phyloP scores from a whole-genome alignment of 495 filamentous ascomycete species.

The Lepidopterella palustris region DNA sequence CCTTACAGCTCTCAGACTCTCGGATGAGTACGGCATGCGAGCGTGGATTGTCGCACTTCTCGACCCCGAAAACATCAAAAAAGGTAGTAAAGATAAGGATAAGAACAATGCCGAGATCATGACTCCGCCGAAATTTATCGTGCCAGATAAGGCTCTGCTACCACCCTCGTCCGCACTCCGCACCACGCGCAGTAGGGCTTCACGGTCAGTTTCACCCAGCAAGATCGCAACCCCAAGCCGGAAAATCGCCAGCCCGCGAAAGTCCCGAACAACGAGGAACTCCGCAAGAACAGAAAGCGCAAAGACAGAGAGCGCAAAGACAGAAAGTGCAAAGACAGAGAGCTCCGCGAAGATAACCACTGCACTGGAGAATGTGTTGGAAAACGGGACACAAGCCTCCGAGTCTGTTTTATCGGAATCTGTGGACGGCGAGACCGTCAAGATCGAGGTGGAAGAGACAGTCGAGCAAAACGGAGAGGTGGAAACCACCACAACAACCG shows the following conservation, averaged over 20 bases:
- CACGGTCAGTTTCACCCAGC: slow-evolving; percentile 53
- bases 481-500: slow-evolving; percentile 62
- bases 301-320: slow-evolving; percentile 35
- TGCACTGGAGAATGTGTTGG: slow-evolving; percentile 44
- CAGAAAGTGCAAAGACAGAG: slow-evolving; percentile 38
- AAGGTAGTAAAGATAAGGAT: slow-evolving; percentile 42
- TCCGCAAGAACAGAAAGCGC: slow-evolving; percentile 44
- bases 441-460: slow-evolving; percentile 57
- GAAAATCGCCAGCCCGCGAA: slow-evolving; percentile 60
- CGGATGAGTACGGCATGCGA: slow-evolving; percentile 73
- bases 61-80: slow-evolving; percentile 64
- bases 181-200: slow-evolving; percentile 35
- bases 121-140: slow-evolving; percentile 39
- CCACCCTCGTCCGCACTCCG: slow-evolving; percentile 33
- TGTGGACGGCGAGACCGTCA: slow-evolving; percentile 44
- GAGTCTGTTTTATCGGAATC: slow-evolving; percentile 21
- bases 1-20: slow-evolving; percentile 73
- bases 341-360: slow-evolving; percentile 35
- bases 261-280: slow-evolving; percentile 58
- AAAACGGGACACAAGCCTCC: slow-evolving; percentile 30
- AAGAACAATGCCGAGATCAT: slow-evolving; percentile 37
- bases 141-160: slow-evolving; percentile 37
- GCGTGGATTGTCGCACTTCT: slow-evolving; percentile 87
- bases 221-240: slow-evolving; percentile 44
- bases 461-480: slow-evolving; percentile 50